Conservation (phyloP, 179 eudicot genomes). For the Actinidia polygama region DNA sequence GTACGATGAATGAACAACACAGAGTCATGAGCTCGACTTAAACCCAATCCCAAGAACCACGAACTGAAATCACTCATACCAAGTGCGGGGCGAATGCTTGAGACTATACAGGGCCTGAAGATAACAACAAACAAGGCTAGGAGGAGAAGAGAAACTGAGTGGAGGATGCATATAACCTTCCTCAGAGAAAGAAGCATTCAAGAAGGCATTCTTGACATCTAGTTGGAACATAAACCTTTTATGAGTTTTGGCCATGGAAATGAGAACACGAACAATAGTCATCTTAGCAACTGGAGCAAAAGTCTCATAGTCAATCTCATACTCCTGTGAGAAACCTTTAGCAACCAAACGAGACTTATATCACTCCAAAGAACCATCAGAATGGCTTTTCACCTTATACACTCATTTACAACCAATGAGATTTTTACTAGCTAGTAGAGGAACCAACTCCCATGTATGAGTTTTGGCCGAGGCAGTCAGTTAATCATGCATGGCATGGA, state of each 20-base stretch:
- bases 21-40: background rate
- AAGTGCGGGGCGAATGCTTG: background rate
- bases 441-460: background rate
- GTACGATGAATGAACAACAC: background rate
- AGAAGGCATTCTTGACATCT: background rate
- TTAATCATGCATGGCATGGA: background rate
- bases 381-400: no score
- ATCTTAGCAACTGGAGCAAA: background rate
- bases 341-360: background rate
- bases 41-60: background rate
- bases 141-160: background rate
- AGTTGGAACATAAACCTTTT: background rate
- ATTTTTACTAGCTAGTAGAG: background rate
- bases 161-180: background rate
- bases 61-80: background rate
- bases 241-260: background rate
- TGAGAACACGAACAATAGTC: background rate
- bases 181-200: background rate
- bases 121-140: background rate
- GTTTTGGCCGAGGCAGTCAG: background rate
- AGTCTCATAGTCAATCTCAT: background rate
- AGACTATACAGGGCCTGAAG: background rate
- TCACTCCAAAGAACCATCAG: background rate
- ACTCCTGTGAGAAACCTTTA: background rate
- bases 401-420: background rate